Base-by-base conservation (phyloP, 805 yeast species). In the Zygosaccharomyces rouxii region DNA sequence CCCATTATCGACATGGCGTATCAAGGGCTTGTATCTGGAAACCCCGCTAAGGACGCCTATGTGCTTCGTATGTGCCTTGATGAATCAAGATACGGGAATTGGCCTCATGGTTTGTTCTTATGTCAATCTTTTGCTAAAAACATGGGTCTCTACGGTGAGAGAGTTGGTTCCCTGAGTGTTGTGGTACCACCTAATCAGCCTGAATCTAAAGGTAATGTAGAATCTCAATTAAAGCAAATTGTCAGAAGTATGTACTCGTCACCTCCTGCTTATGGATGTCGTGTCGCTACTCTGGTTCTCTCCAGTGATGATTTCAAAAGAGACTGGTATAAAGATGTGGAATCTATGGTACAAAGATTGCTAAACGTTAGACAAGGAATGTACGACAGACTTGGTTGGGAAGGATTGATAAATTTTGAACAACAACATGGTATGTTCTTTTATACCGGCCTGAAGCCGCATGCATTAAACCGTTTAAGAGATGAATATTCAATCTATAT, bases 361-460 rank as follows among this genome's bases (percentile, higher is more conserved):
- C 80, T 79, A 62, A 69, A 74, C 25, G 88, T 89, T 76, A 79
- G 97, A 67, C 62, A 71, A 47, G 69, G 77, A 52, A 75, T 92
- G 63, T 79, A 79, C 67, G 76, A 78, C 47, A 74, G 79, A 53
- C 76, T 84, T 57, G 75, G 80, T 67, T 92, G 98, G 98, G 84
- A 84, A 47, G 96, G 87, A 64, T 76, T 92, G 60, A 73, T 86
- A 48, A 78, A 83, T 63, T 49, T 42, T 5, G 48, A 54, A 14
- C 56, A 54, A 29, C 98, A 92, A 70, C 85, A 92, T 66, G 99
- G 99, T 59, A 92, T 92, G 98, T 92, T 92, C 71, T 87, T 92
- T 60, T 92, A 78, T 74, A 90, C 97, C 30, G 96, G 97, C 6
- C 76, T 92, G 53, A 65, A 70, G 28, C 73, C 79, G 39, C 80